Evolutionary conservation across 352 stramenopile genomes (phyloP).

Genomic region (Thalassiosira sp.): DNA sequence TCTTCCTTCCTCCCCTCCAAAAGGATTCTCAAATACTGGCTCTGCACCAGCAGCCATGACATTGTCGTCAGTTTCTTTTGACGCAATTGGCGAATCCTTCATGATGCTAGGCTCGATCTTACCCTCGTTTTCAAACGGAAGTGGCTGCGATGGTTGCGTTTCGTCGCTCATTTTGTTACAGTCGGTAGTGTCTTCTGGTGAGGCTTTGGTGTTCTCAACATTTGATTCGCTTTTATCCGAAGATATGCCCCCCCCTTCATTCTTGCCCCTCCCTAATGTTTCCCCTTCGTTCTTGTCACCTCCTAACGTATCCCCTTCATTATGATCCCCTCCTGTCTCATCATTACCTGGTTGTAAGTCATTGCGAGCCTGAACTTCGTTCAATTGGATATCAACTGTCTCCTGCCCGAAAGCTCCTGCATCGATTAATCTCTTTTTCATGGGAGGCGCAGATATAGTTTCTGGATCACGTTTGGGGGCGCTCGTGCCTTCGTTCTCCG

Average conservation of each 20-base stretch:
- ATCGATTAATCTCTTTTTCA: conserved; percentile 22
- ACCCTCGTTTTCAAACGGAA: not conserved
- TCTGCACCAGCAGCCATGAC: not conserved
- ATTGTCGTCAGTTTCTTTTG: conserved; percentile 1
- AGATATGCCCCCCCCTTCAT: not conserved
- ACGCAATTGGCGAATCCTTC: not conserved
- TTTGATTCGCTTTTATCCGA: not conserved
- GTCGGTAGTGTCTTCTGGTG: not conserved
- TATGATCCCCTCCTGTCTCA: not conserved
- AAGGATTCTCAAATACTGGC: not conserved
- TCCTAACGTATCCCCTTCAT: no score
- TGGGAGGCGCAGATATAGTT: not conserved
- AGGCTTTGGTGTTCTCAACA: not conserved
- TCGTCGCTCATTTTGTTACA: not conserved
- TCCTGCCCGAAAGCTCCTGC: conserved; percentile 6
- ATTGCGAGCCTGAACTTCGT: not conserved
- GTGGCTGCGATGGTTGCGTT: not conserved
- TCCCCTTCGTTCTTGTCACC: not conserved
- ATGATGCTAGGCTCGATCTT: not conserved
- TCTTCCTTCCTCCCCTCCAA: not conserved
- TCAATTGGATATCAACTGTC: not conserved
- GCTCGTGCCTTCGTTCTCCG: not conserved
- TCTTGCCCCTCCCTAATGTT: not conserved
- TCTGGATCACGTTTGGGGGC: not conserved
- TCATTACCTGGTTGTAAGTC: not conserved